Evolutionary conservation across 768 basidiomycete genomes (phyloP), one percentile per base, ranked within the genome.

Genomic region (Amanita fuliginea): DNA sequence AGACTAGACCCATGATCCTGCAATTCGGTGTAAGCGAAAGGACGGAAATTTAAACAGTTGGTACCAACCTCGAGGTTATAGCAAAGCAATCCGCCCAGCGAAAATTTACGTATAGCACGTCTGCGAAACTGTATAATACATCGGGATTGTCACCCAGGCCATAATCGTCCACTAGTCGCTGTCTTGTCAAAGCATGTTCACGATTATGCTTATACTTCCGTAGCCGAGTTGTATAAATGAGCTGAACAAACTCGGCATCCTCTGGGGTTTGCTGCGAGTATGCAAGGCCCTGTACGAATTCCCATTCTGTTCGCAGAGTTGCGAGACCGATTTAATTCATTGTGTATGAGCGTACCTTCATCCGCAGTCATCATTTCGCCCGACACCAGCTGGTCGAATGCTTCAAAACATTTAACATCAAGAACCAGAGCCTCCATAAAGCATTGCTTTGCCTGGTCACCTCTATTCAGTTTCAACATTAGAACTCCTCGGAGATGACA

Each of bases 341-440:
- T 51, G 18, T 18, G 34, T 8, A 10, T n/a, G 46, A n/a, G 50
- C 64, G n/a, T 39, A 89, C 95, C 95, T 79, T 99, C 96, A 51
- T 91, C 84, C 1, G 87, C 81, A 9, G 86, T 81, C 87, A 99
- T 90, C 91, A 98, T 95, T 62, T 94, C 90, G 1, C 91, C 88
- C 16, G 80, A 83, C 22, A 97, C 71, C 8, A 99, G 75, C 53
- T 92, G 86, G 52, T 88, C 83, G 60, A 96, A 97, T 1, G 92
- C 84, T 55, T 98, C 96, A 58, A 91, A 98, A 63, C 95, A 98
- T 65, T 96, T 96, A 30, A 97, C 90, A 56, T 99, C 96, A 18
- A 97, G 73, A 1, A 86, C 77, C 18, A 99, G 74, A 1, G 96
- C 94, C 60, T 99, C 95, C 81, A 96, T 85, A 59, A 97, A 96